Percentiles rank a stretch among this genome's conserved stretches.
These are phyloP conservation scores for Myotisia sp. DNA, from an alignment of 2,329 filamentous ascomycete species.

Conservation along the genomic window DNA sequence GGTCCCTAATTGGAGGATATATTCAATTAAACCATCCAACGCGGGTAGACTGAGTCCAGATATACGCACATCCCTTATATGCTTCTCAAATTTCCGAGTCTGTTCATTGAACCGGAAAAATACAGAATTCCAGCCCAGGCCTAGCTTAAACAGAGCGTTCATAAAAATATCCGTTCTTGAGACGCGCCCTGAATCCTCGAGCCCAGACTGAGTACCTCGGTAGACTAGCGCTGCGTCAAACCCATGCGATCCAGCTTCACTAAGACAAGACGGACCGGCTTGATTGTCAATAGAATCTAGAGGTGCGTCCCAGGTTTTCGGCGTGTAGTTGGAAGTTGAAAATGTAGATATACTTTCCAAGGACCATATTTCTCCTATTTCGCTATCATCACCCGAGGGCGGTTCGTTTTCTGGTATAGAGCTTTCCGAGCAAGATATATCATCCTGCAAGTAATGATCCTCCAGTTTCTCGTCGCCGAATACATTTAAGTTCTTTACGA, in stretches of 20 bases:
- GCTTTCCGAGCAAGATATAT: slow-evolving; percentile 12
- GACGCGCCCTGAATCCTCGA: slow-evolving; percentile 18
- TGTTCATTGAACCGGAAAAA: slow-evolving; percentile 30
- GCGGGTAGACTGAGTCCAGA: slow-evolving; percentile 37
- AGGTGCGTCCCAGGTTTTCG: slow-evolving; percentile 32
- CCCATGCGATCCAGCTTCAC: slow-evolving; percentile 27
- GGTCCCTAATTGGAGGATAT: slow-evolving; percentile 24
- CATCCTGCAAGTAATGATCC: slow-evolving; percentile 12
- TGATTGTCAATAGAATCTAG: slow-evolving; percentile 20
- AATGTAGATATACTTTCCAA: slow-evolving; percentile 16
- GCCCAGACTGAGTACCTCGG: slow-evolving; percentile 13
- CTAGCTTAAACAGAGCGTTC: slow-evolving; percentile 27
- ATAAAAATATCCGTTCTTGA: slow-evolving; percentile 27
- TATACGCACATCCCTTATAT: slow-evolving; percentile 32
- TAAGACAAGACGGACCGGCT: slow-evolving; percentile 28
- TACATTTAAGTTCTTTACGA: slow-evolving; percentile 22
- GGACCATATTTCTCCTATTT: slow-evolving; percentile 21
- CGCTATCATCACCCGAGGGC: slow-evolving; percentile 5
- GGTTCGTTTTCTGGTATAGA: slow-evolving; percentile 13
- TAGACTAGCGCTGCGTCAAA: slow-evolving; percentile 27
- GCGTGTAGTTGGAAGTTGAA: slow-evolving; percentile 10
- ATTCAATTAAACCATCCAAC: slow-evolving; percentile 21
- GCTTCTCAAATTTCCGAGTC: slow-evolving; percentile 25
- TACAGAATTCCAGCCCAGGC: slow-evolving; percentile 31
- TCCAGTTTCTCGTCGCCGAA: slow-evolving; percentile 18